A percentile compares a stretch with the other conserved stretches of the same genome.
These are phyloP conservation scores for Gamsiella multidivaricata DNA, from an alignment of 192 early-diverging fungal genomes.

Conservation along the genomic window DNA sequence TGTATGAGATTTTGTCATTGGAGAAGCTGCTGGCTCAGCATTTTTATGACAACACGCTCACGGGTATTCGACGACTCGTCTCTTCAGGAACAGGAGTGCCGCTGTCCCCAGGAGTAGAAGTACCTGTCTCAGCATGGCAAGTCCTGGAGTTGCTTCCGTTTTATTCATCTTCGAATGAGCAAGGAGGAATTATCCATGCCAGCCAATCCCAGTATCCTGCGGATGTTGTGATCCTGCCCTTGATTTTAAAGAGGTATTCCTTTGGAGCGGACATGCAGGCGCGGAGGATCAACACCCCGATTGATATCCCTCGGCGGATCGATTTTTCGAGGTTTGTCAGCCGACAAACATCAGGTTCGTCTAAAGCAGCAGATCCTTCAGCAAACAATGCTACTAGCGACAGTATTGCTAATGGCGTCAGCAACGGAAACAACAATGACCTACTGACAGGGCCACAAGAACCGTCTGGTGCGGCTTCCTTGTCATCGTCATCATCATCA, in stretches of 20 bases:
- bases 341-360: constrained; percentile 40
- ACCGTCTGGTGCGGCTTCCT: not conserved
- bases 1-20: constrained; percentile 53
- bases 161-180: constrained; percentile 75
- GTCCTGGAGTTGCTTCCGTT: constrained; percentile 75
- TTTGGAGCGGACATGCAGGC: constrained; percentile 54
- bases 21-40: constrained; percentile 66
- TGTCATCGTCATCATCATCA: constrained; percentile 1
- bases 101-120: constrained; percentile 48
- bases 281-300: constrained; percentile 57
- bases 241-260: constrained; percentile 76
- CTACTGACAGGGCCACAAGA: not conserved
- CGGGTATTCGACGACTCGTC: constrained; percentile 60
- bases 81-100: constrained; percentile 46
- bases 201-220: constrained; percentile 64
- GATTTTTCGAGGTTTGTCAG: constrained; percentile 63
- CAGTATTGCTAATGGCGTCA: not conserved
- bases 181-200: constrained; percentile 59
- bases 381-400: not conserved
- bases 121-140: constrained; percentile 77
- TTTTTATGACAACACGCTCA: constrained; percentile 74
- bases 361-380: not conserved
- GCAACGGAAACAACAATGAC: not conserved
- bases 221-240: constrained; percentile 69
- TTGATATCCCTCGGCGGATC: constrained; percentile 63